Evolutionary conservation across 768 basidiomycete species (phyloP).

Genomic region (Butyriboletus loyo): DNA sequence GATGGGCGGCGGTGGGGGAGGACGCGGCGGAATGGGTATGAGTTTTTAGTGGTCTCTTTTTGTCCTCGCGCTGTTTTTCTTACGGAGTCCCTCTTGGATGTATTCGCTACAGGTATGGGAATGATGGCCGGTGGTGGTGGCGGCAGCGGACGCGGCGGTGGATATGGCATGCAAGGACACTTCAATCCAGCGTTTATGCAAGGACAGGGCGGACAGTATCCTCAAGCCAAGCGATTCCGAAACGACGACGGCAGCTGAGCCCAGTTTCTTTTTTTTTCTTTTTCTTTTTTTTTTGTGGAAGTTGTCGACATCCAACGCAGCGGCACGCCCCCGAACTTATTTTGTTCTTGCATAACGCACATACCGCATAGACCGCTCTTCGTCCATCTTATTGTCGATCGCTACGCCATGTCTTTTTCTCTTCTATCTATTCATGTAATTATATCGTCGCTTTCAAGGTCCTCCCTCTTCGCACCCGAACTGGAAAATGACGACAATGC

Average conservation of each 20-base stretch:
- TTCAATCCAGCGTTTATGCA: constrained; percentile 76
- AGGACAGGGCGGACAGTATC: constrained; percentile 40
- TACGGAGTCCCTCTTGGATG: constrained; percentile 29
- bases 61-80: constrained; percentile 25
- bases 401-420: constrained; percentile 2
- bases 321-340: not conserved
- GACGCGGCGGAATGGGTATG: constrained; percentile 53
- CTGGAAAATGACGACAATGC: too few relatives aligned
- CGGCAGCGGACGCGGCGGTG: constrained; percentile 34
- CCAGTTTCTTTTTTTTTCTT: not conserved
- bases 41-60: constrained; percentile 29
- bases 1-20: constrained; percentile 46
- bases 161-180: constrained; percentile 56
- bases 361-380: constrained; percentile 1
- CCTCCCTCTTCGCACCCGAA: too few relatives aligned
- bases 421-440: constrained; percentile 32
- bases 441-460: not conserved
- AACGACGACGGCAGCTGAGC: constrained; percentile 46
- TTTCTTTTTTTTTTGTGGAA: not conserved
- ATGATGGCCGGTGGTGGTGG: constrained; percentile 48
- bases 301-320: not conserved
- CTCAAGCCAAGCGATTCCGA: constrained; percentile 53
- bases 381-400: not conserved
- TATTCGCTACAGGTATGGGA: constrained; percentile 46
- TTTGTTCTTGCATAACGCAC: not conserved